phyloP scores from a whole-genome alignment of 305 asterid genomes.

The Petunia hybrid region DNA sequence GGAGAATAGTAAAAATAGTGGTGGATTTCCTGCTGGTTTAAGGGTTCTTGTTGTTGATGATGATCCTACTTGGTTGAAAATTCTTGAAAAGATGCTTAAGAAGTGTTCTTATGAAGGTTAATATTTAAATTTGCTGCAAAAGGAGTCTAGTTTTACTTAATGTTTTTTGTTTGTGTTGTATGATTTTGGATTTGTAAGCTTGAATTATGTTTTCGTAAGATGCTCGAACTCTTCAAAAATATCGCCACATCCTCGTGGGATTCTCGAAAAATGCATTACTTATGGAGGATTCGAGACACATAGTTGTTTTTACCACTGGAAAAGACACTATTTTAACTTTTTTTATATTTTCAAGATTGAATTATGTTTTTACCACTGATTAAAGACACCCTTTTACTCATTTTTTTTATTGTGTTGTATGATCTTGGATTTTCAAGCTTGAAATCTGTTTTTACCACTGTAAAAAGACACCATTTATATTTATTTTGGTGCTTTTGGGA shows the following conservation, averaged over 20 bases:
- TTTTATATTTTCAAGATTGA: neutral
- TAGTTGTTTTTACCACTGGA: too few species aligned
- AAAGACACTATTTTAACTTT: too few species aligned
- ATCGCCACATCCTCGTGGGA: too few species aligned
- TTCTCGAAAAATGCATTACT: too few species aligned
- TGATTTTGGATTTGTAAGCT: neutral
- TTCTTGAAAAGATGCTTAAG: slow-evolving; percentile 95
- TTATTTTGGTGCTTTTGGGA: neutral
- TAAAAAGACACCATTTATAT: neutral
- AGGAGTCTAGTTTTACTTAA: neutral
- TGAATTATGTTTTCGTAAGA: neutral
- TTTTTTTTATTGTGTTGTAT: neutral
- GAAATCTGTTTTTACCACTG: neutral
- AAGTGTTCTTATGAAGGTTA: slow-evolving; percentile 90
- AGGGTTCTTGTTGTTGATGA: slow-evolving; percentile 95
- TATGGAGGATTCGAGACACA: too few species aligned
- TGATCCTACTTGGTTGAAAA: slow-evolving; percentile 95
- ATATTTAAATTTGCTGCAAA: neutral
- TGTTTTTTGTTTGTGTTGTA: neutral
- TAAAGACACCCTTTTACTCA: neutral
- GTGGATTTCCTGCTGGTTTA: slow-evolving; percentile 85
- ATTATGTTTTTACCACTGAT: neutral
- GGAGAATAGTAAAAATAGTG: slow-evolving; percentile 41
- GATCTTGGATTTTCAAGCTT: neutral
- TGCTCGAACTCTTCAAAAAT: too few species aligned